phyloP scores from a whole-genome alignment of 1,139 yeast genomes.

The Torulaspora pretoriensis region DNA sequence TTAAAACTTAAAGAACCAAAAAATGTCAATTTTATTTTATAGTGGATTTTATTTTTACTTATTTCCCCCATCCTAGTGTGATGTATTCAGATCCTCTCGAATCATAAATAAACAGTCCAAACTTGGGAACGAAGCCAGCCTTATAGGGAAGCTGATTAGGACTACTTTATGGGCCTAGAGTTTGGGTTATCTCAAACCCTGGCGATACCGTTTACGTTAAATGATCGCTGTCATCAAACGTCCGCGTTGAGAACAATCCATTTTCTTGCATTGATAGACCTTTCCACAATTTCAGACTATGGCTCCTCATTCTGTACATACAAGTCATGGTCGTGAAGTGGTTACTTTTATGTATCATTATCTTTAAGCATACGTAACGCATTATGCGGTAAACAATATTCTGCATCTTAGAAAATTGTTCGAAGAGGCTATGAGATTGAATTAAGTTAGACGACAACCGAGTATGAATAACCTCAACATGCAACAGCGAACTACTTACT shows the following conservation, averaged over 20 bases:
- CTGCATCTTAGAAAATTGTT: not conserved
- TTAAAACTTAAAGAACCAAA: constrained; percentile 4
- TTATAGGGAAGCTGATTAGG: not conserved
- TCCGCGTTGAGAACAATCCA: not conserved
- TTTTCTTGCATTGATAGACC: constrained; percentile 6
- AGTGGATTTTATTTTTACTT: constrained; percentile 18
- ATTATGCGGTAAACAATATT: not conserved
- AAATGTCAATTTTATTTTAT: constrained; percentile 11
- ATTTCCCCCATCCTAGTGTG: constrained; percentile 15
- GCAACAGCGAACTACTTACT: no score
- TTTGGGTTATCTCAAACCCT: no score
- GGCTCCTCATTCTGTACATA: not conserved
- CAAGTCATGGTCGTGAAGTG: not conserved
- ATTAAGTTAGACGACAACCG: no score
- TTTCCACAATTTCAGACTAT: not conserved
- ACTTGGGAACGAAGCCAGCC: constrained; percentile 3
- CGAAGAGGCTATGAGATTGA: no score
- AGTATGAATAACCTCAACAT: no score
- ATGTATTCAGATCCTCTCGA: constrained; percentile 12
- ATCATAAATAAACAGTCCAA: constrained; percentile 9
- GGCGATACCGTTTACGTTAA: no score
- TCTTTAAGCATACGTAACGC: no score
- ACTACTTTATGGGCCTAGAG: no score
- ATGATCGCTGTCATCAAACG: no score
- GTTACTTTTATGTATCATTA: not conserved